These are phyloP conservation scores for Didymella glomerata DNA, from an alignment of 2,329 filamentous ascomycete species.

Conservation along the genomic window DNA sequence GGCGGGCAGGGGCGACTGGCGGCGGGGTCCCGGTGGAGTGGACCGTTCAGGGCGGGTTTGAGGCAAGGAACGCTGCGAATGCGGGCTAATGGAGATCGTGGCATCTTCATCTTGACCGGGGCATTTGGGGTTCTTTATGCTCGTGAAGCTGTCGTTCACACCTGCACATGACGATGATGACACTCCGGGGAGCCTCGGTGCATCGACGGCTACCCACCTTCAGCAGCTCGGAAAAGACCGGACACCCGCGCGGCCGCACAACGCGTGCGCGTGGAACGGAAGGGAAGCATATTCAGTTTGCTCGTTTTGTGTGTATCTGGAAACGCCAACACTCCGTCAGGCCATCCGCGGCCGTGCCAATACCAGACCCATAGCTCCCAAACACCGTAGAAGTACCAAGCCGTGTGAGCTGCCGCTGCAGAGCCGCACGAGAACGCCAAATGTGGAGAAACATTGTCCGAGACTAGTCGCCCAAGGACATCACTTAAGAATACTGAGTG, in stretches of 20 bases:
- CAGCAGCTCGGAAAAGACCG: conserved; percentile 30
- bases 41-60: conserved; percentile 13
- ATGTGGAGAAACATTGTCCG: conserved; percentile 16
- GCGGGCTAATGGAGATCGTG: conserved; percentile 19
- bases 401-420: conserved; percentile 19
- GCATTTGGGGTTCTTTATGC: conserved; percentile 10
- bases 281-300: conserved; percentile 6
- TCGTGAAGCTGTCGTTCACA: conserved; percentile 4
- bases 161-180: conserved; percentile 31
- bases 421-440: conserved; percentile 22
- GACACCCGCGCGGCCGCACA: conserved; percentile 22
- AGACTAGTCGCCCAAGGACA: background rate
- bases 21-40: conserved; percentile 30
- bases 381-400: conserved; percentile 34
- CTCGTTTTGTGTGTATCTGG: conserved; percentile 37
- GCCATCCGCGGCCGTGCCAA: conserved; percentile 48
- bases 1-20: conserved; percentile 18
- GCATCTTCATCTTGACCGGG: conserved; percentile 8
- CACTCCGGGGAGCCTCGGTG: conserved; percentile 34
- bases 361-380: conserved; percentile 31
- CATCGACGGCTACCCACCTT: conserved; percentile 18
- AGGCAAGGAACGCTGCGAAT: conserved; percentile 16
- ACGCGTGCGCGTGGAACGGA: conserved; percentile 15
- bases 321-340: conserved; percentile 36
- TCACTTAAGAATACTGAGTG: background rate